Evolutionary conservation across 371 early-diverging fungal genomes (phyloP), one percentile per base, ranked within the genome.

Genomic region (Haplosporangium sp.): DNA sequence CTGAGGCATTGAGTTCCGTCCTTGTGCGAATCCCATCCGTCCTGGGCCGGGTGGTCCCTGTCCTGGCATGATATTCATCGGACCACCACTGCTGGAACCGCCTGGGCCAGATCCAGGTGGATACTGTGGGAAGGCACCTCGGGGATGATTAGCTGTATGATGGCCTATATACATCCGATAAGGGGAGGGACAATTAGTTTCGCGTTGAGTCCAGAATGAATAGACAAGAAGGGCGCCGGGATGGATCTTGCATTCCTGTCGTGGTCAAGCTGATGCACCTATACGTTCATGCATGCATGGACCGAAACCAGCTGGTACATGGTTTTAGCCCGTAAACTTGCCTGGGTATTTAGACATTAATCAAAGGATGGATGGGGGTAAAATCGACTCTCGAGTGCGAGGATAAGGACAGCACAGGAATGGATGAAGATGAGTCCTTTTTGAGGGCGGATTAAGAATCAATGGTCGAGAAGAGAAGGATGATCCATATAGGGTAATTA

Each of bases 271-370:
- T 36, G 54, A 36, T 23, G 37, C 14, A n/a, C 13, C 12, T 36
- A 36, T 36, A 12, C 13, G 8, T 13, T 7, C 23, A 13, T 12
- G 10, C 37, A 41, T 18, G 41, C 10, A 41, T 29, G 36, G 23
- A 23, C 12, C 12, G 54, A n/a, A 36, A 9, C n/a, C 37, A 36
- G 36, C 36, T 54, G 29, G 29, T 29, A 29, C 29, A 29, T 29
- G 29, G 37, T n/a, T 14, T 46, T n/a, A n/a, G 46, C 11, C 7
- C 12, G 37, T 36, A 16, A 8, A 59, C 67, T 59, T 67, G 54
- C 70, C 70, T 63, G 70, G 62, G 59, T 63, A 59, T 69, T 69
- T 69, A 11, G 70, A 62, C 70, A 69, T 69, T 20, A 55, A 29
- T 29, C 29, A 29, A 29, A 29, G 29, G 29, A 29, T 29, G 29